Conservation (phyloP, 306 rosid genomes). For the Castanopsis chinensis region DNA sequence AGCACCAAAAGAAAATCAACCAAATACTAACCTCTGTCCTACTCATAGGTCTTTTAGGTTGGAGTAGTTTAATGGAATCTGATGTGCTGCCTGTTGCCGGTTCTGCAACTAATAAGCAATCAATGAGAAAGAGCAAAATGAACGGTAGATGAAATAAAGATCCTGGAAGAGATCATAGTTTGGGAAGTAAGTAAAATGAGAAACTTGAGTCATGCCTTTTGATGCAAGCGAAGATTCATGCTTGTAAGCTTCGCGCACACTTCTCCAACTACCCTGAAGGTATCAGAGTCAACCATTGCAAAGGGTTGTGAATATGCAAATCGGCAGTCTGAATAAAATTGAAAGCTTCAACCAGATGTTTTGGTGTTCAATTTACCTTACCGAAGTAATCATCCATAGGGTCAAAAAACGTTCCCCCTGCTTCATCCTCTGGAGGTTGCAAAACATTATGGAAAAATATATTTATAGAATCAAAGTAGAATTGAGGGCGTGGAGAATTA, state of each 20-base stretch:
- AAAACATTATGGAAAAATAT: conserved; percentile 85
- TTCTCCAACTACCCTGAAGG: conserved; percentile 71
- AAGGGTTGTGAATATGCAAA: conserved; percentile 13
- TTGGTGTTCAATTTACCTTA: conserved; percentile 62
- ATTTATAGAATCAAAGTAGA: conserved; percentile 86
- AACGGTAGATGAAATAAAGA: conserved; percentile 16
- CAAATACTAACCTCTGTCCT: conserved; percentile 71
- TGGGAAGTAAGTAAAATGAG: conserved; percentile 22
- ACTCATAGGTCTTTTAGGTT: conserved; percentile 72
- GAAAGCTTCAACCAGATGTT: conserved; percentile 24
- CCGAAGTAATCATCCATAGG: conserved; percentile 58
- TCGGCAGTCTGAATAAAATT: conserved; percentile 19
- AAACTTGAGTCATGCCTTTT: conserved; percentile 54
- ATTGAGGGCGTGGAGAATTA: conserved; percentile 95
- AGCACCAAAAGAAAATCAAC: conserved; percentile 6
- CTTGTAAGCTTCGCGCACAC: conserved; percentile 38
- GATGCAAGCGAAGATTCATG: conserved; percentile 47
- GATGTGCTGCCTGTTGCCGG: conserved; percentile 54
- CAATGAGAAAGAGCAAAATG: conserved; percentile 13
- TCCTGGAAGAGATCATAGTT: conserved; percentile 9
- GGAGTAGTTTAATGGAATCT: conserved; percentile 61
- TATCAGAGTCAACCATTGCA: conserved; percentile 15
- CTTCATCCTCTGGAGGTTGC: conserved; percentile 94
- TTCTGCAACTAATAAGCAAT: conserved; percentile 46
- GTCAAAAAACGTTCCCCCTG: conserved; percentile 66